phyloP scores from a whole-genome alignment of 2,329 filamentous ascomycete genomes.

The Apiospora koreana region DNA sequence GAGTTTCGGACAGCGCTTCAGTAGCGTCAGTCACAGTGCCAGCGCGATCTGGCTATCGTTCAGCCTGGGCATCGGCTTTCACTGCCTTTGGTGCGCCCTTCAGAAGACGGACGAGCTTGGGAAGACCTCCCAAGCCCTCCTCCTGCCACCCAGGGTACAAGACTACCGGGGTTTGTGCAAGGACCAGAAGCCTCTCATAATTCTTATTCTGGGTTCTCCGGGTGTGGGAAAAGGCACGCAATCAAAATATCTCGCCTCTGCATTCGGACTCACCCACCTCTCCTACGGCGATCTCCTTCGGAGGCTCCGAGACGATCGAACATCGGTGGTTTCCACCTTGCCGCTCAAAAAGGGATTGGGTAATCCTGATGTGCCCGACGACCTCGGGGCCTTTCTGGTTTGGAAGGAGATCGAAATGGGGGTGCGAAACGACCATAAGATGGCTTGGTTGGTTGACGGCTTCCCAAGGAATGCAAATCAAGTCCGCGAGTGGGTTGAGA shows the following conservation, averaged over 20 bases:
- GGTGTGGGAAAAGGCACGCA: conserved; percentile 27
- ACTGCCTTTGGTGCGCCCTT: not conserved
- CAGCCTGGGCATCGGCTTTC: not conserved
- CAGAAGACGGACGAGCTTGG: not conserved
- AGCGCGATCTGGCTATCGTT: not conserved
- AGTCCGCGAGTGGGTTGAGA: not conserved
- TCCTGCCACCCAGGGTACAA: not conserved
- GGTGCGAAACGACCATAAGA: not conserved
- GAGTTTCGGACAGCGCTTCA: not conserved
- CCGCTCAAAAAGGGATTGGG: not conserved
- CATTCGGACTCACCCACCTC: conserved; percentile 22
- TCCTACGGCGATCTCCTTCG: conserved; percentile 27
- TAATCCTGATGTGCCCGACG: not conserved
- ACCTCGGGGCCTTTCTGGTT: not conserved
- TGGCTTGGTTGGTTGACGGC: not conserved
- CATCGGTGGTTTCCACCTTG: not conserved
- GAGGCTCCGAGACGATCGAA: not conserved
- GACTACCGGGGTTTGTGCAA: not conserved
- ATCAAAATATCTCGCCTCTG: conserved; percentile 17
- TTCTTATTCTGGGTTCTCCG: conserved; percentile 25
- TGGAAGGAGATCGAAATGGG: not conserved
- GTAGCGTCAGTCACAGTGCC: not conserved
- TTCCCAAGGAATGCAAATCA: not conserved
- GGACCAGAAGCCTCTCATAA: conserved; percentile 17
- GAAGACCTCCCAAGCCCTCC: not conserved